A percentile compares a stretch with the other conserved stretches of the same genome.
Conservation (phyloP, 352 stramenopile species). For the Phytophthora meadii region DNA sequence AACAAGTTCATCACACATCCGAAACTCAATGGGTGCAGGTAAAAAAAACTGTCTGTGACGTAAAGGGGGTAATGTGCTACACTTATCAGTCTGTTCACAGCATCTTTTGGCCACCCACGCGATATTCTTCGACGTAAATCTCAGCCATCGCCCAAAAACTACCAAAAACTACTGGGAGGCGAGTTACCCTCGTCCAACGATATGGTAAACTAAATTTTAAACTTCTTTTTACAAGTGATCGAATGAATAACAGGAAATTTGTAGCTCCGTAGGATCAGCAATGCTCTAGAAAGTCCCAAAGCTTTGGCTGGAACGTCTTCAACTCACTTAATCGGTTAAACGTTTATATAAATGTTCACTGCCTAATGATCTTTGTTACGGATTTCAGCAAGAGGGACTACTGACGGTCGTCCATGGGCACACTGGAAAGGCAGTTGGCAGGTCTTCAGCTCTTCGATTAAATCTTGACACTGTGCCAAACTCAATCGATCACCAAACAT, state of each 20-base stretch:
- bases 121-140: conserved; percentile 57
- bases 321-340: neutral
- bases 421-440: conserved; percentile 92
- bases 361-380: neutral
- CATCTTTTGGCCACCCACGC: conserved; percentile 35
- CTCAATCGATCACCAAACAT: conserved; percentile 93
- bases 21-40: conserved; percentile 34
- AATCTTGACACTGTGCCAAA: conserved; percentile 63
- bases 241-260: neutral
- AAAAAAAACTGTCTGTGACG: neutral
- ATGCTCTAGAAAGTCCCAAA: conserved; percentile 48
- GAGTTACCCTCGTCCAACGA: conserved; percentile 60
- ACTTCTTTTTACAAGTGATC: neutral
- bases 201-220: conserved; percentile 44
- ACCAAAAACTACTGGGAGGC: conserved; percentile 24
- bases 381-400: conserved; percentile 88
- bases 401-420: conserved; percentile 88
- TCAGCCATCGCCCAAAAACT: conserved; percentile 45
- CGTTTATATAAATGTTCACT: neutral
- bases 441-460: conserved; percentile 75
- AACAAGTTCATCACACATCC: neutral
- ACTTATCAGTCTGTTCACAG: conserved; percentile 2
- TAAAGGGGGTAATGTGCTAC: no score
- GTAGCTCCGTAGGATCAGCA: conserved; percentile 69
- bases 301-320: conserved; percentile 1